Conservation (phyloP, 805 yeast species). For the Komagataella kurtzmanii region DNA sequence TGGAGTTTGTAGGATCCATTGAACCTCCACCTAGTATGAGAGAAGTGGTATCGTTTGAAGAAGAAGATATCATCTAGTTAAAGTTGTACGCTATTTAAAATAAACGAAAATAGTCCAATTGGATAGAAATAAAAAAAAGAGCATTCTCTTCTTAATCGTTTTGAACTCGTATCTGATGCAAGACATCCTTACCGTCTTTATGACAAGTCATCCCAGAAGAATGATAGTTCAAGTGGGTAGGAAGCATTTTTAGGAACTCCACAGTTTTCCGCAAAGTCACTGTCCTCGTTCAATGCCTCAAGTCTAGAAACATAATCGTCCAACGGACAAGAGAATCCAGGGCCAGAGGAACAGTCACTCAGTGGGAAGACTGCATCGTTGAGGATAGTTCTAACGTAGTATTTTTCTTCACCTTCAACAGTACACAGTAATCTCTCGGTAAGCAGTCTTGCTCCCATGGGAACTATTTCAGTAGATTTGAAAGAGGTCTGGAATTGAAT, state of each 20-base stretch:
- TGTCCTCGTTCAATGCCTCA: not conserved
- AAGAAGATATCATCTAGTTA: not conserved
- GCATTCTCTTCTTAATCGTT: not conserved
- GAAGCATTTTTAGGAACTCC: not conserved
- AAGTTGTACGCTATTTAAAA: not conserved
- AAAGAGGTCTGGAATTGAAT: constrained; percentile 31
- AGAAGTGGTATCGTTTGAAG: not conserved
- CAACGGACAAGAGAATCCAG: constrained; percentile 34
- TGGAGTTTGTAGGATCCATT: constrained; percentile 64
- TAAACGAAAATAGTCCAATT: not conserved
- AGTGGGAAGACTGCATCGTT: constrained; percentile 45
- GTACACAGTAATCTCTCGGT: constrained; percentile 34
- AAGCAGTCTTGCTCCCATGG: constrained; percentile 43
- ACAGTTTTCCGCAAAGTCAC: not conserved
- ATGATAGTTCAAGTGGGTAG: not conserved
- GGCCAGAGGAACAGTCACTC: constrained; percentile 34
- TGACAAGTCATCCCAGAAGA: not conserved
- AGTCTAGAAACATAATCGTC: constrained; percentile 10
- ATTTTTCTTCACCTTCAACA: constrained; percentile 7
- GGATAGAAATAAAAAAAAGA: too few relatives aligned
- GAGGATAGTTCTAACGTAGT: constrained; percentile 31
- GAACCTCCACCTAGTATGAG: constrained; percentile 73
- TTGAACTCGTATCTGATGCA: not conserved
- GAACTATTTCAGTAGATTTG: constrained; percentile 30
- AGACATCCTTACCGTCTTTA: too few relatives aligned